These are phyloP conservation scores for Solanum lycopersicoides DNA, from an alignment of 257 asterid genomes.

Conservation along the genomic window DNA sequence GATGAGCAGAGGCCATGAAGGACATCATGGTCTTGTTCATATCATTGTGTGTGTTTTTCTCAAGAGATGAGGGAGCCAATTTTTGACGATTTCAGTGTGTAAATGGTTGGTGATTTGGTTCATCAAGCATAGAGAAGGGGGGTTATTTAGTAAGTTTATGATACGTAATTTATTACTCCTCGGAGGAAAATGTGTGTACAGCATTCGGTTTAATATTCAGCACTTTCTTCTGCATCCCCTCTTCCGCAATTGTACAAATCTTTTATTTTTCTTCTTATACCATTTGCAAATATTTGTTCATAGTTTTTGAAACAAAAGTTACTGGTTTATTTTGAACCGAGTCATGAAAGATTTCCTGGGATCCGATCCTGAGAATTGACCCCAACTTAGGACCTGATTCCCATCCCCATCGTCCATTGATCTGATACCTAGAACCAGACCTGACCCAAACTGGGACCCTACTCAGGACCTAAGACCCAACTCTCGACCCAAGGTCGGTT, in stretches of 20 bases:
- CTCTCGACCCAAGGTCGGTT: background rate
- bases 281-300: background rate
- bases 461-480: background rate
- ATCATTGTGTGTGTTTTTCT: background rate
- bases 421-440: background rate
- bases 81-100: background rate
- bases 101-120: background rate
- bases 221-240: background rate
- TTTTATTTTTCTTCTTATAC: background rate
- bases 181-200: background rate
- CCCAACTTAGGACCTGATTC: background rate
- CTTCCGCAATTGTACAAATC: background rate
- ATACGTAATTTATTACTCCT: background rate
- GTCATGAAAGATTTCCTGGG: background rate
- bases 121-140: background rate
- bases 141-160: background rate
- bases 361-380: background rate
- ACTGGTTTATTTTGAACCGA: background rate
- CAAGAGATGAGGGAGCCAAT: background rate
- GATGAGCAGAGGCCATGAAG: background rate
- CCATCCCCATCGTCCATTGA: background rate
- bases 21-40: background rate
- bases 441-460: background rate
- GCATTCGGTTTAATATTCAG: background rate
- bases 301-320: background rate